phyloP scores from a whole-genome alignment of 2,329 filamentous ascomycete species.

The Karstenula rhodostoma region DNA sequence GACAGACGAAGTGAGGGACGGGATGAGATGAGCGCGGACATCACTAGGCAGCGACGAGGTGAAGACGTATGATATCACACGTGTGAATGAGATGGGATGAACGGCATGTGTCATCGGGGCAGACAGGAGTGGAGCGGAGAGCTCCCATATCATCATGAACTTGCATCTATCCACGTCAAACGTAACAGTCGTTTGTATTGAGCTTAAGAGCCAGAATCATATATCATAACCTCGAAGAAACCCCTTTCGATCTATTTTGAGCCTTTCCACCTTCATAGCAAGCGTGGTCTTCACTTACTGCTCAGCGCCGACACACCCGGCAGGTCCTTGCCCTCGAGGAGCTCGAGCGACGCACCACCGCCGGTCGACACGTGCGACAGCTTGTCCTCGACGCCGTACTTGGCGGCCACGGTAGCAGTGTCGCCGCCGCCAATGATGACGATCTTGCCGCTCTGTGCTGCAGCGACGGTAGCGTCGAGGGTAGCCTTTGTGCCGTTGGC shows the following conservation, averaged over 20 bases:
- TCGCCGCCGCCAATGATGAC: constrained; percentile 99
- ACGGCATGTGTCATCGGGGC: neutral
- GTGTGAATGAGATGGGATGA: neutral
- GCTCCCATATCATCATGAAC: constrained; percentile 19
- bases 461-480: constrained; percentile 85
- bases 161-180: constrained; percentile 13
- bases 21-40: constrained; percentile 1
- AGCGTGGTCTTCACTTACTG: constrained; percentile 63
- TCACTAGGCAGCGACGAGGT: neutral
- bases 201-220: constrained; percentile 36
- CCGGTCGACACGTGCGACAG: constrained; percentile 98
- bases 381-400: constrained; percentile 96
- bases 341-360: constrained; percentile 92
- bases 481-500: constrained; percentile 91
- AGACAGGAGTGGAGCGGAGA: neutral
- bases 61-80: neutral
- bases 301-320: constrained; percentile 93
- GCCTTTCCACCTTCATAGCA: constrained; percentile 25
- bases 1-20: constrained; percentile 63
- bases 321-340: constrained; percentile 97
- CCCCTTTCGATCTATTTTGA: constrained; percentile 43
- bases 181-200: constrained; percentile 28
- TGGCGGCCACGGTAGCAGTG: constrained; percentile 96
- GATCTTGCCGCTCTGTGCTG: constrained; percentile 84
- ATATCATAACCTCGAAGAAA: constrained; percentile 45